Base-by-base conservation (phyloP, 2,329 filamentous ascomycete genomes). In the Xylariaceae sp. region DNA sequence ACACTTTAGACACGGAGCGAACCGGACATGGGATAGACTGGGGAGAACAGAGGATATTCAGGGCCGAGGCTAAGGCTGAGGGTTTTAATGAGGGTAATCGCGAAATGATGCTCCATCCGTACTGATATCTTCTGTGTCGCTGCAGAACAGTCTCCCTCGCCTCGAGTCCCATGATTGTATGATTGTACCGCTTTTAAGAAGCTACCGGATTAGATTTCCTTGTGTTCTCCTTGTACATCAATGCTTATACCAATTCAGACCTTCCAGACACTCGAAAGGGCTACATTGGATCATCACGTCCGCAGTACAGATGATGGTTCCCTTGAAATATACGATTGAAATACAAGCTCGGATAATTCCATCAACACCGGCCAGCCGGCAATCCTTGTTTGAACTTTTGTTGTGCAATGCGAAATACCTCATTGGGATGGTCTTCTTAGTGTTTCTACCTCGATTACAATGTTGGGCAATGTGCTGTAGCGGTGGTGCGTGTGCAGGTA, bases 141-240 rank as follows among this genome's bases (percentile, higher is more conserved):
- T 43, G 44, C 29, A 24, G 49, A 52, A 51, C 29, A 39, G 56
- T 45, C 33, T 47, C 31, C 29, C 39, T 49, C 34, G 44, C 49
- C 53, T 58, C 60, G 56, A 34, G 43, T 39, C 44, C 55, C 56
- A 56, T 52, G 56, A 60, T 50, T 69, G 64, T 70, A 70, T 63
- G 65, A 67, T 67, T 67, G 64, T 62, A 64, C 64, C 55, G 58
- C 63, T 62, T 57, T 59, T 51, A 58, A 51, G 52, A 66, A 63
- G 53, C 62, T 60, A 64, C 61, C 69, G 50, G 60, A 59, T 40
- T 69, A 71, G 68, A 70, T 70, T 71, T 72, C 62, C 58, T 69
- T 68, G 60, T 52, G 64, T 66, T 69, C 61, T 56, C 64, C 60
- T 49, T 71, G 68, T 71, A 71, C 67, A 72, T 69, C 63, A 70